Evolutionary conservation across 169 alveolate genomes (phyloP).

Genomic region (Pseudocohnilembus persalinus): DNA sequence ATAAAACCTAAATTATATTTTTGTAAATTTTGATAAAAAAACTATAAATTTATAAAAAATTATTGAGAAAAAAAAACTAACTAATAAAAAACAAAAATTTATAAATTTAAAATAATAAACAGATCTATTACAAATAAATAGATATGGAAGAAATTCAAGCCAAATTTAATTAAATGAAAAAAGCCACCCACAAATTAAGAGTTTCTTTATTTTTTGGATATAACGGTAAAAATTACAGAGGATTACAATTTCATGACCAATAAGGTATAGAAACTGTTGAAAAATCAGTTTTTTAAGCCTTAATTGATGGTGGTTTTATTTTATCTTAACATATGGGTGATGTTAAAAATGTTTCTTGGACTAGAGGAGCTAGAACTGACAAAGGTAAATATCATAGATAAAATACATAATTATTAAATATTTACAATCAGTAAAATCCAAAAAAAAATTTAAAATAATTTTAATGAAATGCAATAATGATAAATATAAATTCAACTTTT

Average conservation of each 20-base stretch:
- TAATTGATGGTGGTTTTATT: slow-evolving; percentile 50
- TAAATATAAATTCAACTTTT: no score
- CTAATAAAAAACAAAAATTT: neutral
- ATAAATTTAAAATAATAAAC: no score
- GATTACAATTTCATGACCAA: slow-evolving; percentile 45
- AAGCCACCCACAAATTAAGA: slow-evolving; percentile 27
- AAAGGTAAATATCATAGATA: slow-evolving; percentile 43
- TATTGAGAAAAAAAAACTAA: neutral
- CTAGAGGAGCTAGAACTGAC: slow-evolving; percentile 79
- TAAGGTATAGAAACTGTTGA: slow-evolving; percentile 55
- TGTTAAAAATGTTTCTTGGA: slow-evolving; percentile 62
- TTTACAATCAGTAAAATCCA: no score
- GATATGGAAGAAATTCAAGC: neutral
- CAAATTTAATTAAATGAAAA: slow-evolving; percentile 2
- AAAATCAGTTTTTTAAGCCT: slow-evolving; percentile 53
- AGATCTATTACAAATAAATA: no score
- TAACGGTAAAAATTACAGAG: slow-evolving; percentile 59
- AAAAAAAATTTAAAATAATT: no score
- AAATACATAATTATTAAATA: no score
- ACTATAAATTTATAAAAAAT: no score
- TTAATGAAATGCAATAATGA: no score
- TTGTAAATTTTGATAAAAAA: no score
- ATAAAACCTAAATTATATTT: neutral
- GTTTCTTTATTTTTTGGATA: slow-evolving; percentile 60
- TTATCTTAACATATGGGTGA: slow-evolving; percentile 44